phyloP scores from a whole-genome alignment of 106 monocot species.

The Allium cepa region DNA sequence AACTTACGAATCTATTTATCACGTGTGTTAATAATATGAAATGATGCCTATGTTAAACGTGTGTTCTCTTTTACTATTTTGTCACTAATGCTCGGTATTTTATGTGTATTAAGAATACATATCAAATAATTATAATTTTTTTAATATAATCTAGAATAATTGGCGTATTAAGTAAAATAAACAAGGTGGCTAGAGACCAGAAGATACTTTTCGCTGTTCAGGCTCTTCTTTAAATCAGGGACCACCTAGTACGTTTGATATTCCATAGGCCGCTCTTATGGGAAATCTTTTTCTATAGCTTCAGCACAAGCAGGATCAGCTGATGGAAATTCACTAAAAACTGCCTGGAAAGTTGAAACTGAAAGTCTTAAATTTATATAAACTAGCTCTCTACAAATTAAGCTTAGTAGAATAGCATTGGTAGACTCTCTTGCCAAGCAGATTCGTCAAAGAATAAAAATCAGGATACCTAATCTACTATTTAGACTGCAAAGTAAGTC shows the following conservation, averaged over 20 bases:
- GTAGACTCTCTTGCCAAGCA: conserved; percentile 77
- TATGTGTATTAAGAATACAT: too few relatives aligned
- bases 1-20: too few relatives aligned
- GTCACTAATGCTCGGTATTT: too few relatives aligned
- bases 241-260: conserved; percentile 62
- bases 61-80: too few relatives aligned
- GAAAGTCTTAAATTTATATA: conserved; percentile 78
- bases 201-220: conserved; percentile 68
- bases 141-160: conserved; percentile 78
- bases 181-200: conserved; percentile 79
- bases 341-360: conserved; percentile 82
- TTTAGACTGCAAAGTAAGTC: conserved; percentile 88
- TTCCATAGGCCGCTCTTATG: conserved; percentile 89
- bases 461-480: conserved; percentile 81
- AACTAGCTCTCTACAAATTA: conserved; percentile 62
- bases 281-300: conserved; percentile 83
- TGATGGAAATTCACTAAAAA: conserved; percentile 76
- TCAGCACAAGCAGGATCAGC: conserved; percentile 89
- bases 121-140: too few relatives aligned
- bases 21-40: too few relatives aligned
- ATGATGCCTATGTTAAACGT: too few relatives aligned
- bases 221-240: conserved; percentile 74
- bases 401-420: too few relatives aligned
- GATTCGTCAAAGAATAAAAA: conserved; percentile 79
- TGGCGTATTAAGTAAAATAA: conserved; percentile 88